Conservation (phyloP, 2,329 filamentous ascomycete genomes). For the Aureobasidium subglaciale region DNA sequence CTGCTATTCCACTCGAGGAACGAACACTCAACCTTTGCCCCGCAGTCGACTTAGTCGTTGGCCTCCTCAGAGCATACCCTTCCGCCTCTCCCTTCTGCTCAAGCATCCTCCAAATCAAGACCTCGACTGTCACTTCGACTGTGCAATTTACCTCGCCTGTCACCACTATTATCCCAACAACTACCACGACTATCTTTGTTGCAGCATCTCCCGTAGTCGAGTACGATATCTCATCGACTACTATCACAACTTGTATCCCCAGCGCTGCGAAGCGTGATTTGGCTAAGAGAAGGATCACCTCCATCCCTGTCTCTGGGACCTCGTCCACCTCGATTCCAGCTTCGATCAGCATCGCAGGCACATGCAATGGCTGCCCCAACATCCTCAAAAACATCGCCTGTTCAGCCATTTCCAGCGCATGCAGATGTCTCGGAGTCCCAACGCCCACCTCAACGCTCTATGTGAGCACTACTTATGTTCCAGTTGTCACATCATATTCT, state of each 20-base stretch:
- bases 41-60: background rate
- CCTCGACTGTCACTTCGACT: conserved; percentile 5
- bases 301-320: conserved; percentile 11
- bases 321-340: conserved; percentile 10
- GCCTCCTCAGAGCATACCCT: background rate
- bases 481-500: background rate
- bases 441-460: conserved; percentile 7
- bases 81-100: conserved; percentile 17
- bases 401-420: background rate
- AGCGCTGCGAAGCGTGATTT: conserved; percentile 1
- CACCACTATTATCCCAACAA: conserved; percentile 8
- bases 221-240: background rate
- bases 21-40: background rate
- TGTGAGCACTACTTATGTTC: background rate
- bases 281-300: conserved; percentile 1
- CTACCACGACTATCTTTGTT: background rate
- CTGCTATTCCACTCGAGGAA: background rate
- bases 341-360: background rate
- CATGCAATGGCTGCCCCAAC: background rate
- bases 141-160: conserved; percentile 3
- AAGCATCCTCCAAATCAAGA: conserved; percentile 12
- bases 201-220: background rate
- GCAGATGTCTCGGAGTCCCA: background rate
- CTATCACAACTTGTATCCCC: background rate
- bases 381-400: background rate